Percentiles rank a stretch among this genome's conserved stretches.
Conservation (phyloP, 169 alveolate species). For the Plasmodium adleri region DNA sequence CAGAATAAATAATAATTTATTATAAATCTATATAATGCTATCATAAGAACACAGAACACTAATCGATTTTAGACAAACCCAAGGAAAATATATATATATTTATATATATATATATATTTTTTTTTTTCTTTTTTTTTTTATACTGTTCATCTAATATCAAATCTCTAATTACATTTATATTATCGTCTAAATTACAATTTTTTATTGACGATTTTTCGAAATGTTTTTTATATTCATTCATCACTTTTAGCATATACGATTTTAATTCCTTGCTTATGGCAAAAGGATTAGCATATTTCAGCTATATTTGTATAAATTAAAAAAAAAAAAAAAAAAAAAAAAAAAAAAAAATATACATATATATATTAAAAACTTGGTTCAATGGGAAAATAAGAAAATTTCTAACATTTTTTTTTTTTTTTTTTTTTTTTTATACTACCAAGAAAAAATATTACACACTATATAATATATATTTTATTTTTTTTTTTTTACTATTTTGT, state of each 20-base stretch:
- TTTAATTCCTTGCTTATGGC: conserved; percentile 46
- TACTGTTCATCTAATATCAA: conserved; percentile 56
- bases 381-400: too few species aligned
- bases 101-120: background rate
- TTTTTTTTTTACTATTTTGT: conserved; percentile 62
- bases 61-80: too few species aligned
- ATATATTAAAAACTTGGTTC: background rate
- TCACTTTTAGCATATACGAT: conserved; percentile 55
- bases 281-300: conserved; percentile 58
- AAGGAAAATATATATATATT: background rate
- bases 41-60: too few species aligned
- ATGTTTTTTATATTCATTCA: conserved; percentile 55
- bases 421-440: too few species aligned
- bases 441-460: too few species aligned
- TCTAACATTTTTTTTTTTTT: too few species aligned
- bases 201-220: conserved; percentile 53
- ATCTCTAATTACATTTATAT: conserved; percentile 37
- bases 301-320: conserved; percentile 10
- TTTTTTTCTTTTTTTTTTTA: background rate
- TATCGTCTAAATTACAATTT: conserved; percentile 56
- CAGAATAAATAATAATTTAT: too few species aligned
- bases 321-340: conserved; percentile 5
- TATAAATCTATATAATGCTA: too few species aligned
- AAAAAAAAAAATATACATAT: background rate
- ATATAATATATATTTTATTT: background rate